Conservation (phyloP, 2,329 filamentous ascomycete genomes). For the Dothiorella sarmentorum region DNA sequence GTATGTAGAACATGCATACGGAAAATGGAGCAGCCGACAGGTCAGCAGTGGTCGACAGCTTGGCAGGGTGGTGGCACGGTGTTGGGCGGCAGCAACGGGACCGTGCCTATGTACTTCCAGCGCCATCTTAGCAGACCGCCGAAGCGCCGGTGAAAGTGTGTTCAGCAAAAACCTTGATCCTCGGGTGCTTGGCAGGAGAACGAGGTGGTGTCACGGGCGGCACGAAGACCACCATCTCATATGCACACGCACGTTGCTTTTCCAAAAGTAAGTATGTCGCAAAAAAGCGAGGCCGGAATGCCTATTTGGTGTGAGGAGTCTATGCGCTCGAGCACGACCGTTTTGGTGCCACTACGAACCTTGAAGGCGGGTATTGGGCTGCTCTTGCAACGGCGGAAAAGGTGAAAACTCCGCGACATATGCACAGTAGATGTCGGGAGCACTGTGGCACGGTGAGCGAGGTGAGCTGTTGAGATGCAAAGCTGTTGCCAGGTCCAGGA, state of each 20-base stretch:
- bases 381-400: neutral
- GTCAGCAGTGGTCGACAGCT: conserved; percentile 1
- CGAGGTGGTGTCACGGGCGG: neutral
- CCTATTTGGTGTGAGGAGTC: neutral
- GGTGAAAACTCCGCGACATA: neutral
- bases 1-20: neutral
- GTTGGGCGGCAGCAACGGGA: neutral
- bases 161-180: neutral
- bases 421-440: too few relatives aligned
- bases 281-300: too few relatives aligned
- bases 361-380: neutral
- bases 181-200: neutral
- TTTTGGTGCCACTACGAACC: neutral
- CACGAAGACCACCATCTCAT: neutral
- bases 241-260: neutral
- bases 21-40: neutral
- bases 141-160: neutral
- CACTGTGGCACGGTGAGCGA: too few relatives aligned
- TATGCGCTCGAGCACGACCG: neutral
- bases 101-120: neutral
- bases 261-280: neutral
- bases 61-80: conserved; percentile 5
- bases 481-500: neutral
- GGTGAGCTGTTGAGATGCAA: neutral
- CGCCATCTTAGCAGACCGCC: neutral